These are phyloP conservation scores for Aeminium ludgeri DNA, from an alignment of 495 filamentous ascomycete species.

Conservation along the genomic window DNA sequence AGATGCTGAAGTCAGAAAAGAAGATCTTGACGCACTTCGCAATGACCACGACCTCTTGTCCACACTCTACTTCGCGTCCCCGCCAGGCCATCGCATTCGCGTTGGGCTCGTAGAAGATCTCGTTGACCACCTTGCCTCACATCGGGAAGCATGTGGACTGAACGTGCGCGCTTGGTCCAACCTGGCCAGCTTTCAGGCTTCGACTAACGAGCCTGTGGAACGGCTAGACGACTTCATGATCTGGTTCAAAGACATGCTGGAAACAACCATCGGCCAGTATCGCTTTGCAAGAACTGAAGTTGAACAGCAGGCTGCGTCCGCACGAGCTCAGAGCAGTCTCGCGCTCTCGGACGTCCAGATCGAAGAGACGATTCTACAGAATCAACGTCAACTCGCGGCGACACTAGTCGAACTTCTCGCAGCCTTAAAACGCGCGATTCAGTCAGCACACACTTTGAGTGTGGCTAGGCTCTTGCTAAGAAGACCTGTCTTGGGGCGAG, in stretches of 20 bases:
- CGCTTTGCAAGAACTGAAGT: constrained; percentile 41
- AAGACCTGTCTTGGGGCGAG: constrained; percentile 20
- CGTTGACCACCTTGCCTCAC: constrained; percentile 61
- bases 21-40: constrained; percentile 67
- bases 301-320: constrained; percentile 34
- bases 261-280: constrained; percentile 42
- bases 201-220: constrained; percentile 27
- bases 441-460: constrained; percentile 22
- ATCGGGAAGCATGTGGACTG: constrained; percentile 71
- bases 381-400: constrained; percentile 45
- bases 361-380: constrained; percentile 38
- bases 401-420: constrained; percentile 38
- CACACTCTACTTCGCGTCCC: constrained; percentile 74
- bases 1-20: constrained; percentile 53
- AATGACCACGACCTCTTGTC: constrained; percentile 91
- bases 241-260: constrained; percentile 51
- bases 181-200: constrained; percentile 58
- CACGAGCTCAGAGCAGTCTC: constrained; percentile 22
- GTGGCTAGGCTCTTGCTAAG: constrained; percentile 25
- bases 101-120: constrained; percentile 57
- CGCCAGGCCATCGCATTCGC: constrained; percentile 50
- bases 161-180: constrained; percentile 68
- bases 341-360: constrained; percentile 34
- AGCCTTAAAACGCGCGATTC: constrained; percentile 35
- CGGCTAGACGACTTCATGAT: constrained; percentile 25